Percentiles rank a stretch among this genome's conserved stretches.
Conservation (phyloP, 352 stramenopile species). For the Phytophthora capsici region DNA sequence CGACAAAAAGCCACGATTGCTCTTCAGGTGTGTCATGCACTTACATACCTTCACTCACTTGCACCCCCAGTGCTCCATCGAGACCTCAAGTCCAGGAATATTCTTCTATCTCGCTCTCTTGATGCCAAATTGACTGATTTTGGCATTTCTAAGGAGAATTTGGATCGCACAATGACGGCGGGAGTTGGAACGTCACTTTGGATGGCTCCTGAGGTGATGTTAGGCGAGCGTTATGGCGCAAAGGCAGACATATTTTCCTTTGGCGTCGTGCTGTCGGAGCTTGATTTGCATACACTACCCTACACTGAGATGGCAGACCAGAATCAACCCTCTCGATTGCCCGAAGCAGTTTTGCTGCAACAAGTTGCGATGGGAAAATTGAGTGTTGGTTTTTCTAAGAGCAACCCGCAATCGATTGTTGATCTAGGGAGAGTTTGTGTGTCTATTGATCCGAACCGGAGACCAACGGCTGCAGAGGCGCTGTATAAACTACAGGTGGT, state of each 20-base stretch:
- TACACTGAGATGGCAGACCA: slow-evolving; percentile 12
- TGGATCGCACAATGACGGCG: slow-evolving; percentile 23
- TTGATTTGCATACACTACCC: slow-evolving; percentile 36
- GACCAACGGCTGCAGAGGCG: slow-evolving; percentile 29
- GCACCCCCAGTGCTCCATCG: slow-evolving; percentile 60
- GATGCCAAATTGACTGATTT: slow-evolving; percentile 59
- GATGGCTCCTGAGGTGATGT: slow-evolving; percentile 32
- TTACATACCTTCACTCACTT: slow-evolving; percentile 58
- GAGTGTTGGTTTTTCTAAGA: slow-evolving; percentile 23
- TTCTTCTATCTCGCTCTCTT: slow-evolving; percentile 52
- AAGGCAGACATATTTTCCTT: slow-evolving; percentile 41
- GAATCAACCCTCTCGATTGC: slow-evolving; percentile 12
- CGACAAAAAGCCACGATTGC: slow-evolving; percentile 35
- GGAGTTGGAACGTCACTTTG: slow-evolving; percentile 23
- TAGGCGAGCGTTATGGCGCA: slow-evolving; percentile 19
- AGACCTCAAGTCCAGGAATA: slow-evolving; percentile 69
- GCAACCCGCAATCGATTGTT: slow-evolving; percentile 27
- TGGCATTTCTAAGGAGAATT: slow-evolving; percentile 42
- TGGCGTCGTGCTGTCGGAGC: slow-evolving; percentile 40
- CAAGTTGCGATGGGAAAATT: slow-evolving; percentile 30
- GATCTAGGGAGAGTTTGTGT: slow-evolving; percentile 38
- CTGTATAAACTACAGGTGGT: slow-evolving; percentile 42
- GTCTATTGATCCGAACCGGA: slow-evolving; percentile 35
- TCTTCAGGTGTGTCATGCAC: slow-evolving; percentile 45
- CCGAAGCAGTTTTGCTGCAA: slow-evolving; percentile 34